Percentiles rank a stretch among this genome's conserved stretches.
Conservation (phyloP, 2,329 filamentous ascomycete species). For the Pseudogymnoascus sp. region DNA sequence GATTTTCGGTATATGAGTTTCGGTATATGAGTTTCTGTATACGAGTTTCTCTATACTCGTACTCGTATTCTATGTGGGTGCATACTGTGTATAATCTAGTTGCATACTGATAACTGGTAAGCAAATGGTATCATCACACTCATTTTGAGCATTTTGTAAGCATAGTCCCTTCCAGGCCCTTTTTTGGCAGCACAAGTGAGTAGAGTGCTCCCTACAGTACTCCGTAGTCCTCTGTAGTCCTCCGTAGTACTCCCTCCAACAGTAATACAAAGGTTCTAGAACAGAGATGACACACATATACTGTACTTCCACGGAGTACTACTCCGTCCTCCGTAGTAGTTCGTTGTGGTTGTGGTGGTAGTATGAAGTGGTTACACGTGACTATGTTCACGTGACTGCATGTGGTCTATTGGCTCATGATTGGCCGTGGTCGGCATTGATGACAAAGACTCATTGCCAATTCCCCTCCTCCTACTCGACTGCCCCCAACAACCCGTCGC, state of each 20-base stretch:
- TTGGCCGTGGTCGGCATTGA: neutral
- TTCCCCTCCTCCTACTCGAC: neutral
- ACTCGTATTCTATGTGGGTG: neutral
- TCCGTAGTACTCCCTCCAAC: neutral
- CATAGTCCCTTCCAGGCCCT: neutral
- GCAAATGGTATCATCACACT: neutral
- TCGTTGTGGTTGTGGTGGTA: neutral
- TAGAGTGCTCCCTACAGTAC: too few relatives aligned
- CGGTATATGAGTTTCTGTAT: neutral
- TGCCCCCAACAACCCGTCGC: neutral
- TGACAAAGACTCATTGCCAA: neutral
- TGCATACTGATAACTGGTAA: neutral
- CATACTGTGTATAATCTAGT: too few relatives aligned
- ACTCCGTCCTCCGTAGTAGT: neutral
- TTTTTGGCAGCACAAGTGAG: too few relatives aligned
- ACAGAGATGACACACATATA: neutral
- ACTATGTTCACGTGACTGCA: too few relatives aligned
- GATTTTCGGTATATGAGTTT: neutral
- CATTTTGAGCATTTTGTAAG: neutral
- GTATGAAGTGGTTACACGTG: too few relatives aligned
- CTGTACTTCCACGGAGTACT: neutral
- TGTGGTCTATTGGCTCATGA: too few relatives aligned
- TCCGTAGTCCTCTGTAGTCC: too few relatives aligned
- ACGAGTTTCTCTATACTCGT: neutral
- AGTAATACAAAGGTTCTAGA: neutral